Evolutionary conservation across 1,139 yeast genomes (phyloP), one percentile per base, ranked within the genome.

Genomic region (Taphrina sp.): DNA sequence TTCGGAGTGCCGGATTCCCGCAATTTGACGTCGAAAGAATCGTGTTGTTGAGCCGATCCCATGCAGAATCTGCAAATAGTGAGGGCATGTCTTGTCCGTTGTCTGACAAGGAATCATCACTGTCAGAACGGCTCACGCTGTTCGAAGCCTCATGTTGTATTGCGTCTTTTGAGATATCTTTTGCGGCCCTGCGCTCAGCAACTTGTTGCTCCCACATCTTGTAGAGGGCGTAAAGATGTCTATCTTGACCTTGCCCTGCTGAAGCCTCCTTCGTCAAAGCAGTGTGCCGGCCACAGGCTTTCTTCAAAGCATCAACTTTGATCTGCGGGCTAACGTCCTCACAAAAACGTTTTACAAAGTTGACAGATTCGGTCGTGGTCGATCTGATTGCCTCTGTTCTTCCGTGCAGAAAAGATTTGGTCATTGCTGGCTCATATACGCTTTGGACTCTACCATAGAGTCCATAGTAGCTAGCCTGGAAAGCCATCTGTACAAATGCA

Each of bases 391-490:
- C 95, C 70, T 89, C 96, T 0, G 96, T 89, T 67, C 96, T 78
- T 14, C 96, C 96, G 67, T 89, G 95, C 62, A 83, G 77, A 66
- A 82, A 89, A 59, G 75, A 75, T 69, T 89, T 89, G 1, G 96
- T 89, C 96, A 89, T 89, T 10, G 95, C 95, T 2, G 96, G 96
- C 71, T 89, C 96, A 69, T 89, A 89, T 12, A 95, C 87, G 64
- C 95, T 86, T 68, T 88, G 96, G 39, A 88, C 94, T 66, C 85
- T 85, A 44, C 96, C 96, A 67, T 89, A 89, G 53, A 89, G 76
- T 0, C 95, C 94, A 67, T 87, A 89, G 70, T 88, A 89, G 8
- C 95, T 88, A 3, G 94, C 88, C 70, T 89, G 96, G 75, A 88
- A 88, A 17, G 90, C 85, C 94, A 89, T 88, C 70, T 89, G 96